Percentiles rank a stretch among this genome's conserved stretches.
These are phyloP conservation scores for Peziza echinospora DNA, from an alignment of 495 filamentous ascomycete genomes.

Conservation along the genomic window DNA sequence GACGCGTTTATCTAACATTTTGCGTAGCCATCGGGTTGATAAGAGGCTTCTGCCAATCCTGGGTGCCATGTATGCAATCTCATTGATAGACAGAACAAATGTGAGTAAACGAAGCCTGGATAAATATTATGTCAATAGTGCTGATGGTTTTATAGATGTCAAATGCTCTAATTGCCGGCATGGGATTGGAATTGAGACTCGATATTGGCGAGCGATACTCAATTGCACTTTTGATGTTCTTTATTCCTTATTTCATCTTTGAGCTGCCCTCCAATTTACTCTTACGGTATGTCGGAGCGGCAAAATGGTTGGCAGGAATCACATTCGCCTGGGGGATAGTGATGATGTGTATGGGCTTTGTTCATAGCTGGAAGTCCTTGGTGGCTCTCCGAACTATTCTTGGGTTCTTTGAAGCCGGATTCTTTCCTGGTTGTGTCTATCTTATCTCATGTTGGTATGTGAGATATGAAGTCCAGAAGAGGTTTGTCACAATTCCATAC, in stretches of 20 bases:
- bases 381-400: conserved; percentile 44
- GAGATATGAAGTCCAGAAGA: conserved; percentile 41
- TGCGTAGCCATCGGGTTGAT: conserved; percentile 13
- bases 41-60: conserved; percentile 15
- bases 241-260: conserved; percentile 29
- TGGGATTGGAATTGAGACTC: conserved; percentile 26
- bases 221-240: conserved; percentile 24
- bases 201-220: conserved; percentile 13
- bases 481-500: conserved; percentile 29
- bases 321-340: conserved; percentile 40
- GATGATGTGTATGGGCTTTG: conserved; percentile 52
- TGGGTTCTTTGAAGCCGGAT: conserved; percentile 44
- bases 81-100: conserved; percentile 17
- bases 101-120: neutral
- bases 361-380: conserved; percentile 37
- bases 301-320: conserved; percentile 47
- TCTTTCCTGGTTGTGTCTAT: conserved; percentile 55
- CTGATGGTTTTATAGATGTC: conserved; percentile 23
- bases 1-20: neutral
- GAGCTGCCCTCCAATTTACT: conserved; percentile 51
- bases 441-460: conserved; percentile 59
- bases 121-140: neutral
- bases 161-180: conserved; percentile 35
- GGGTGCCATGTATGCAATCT: conserved; percentile 10
- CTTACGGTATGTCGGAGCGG: conserved; percentile 39